phyloP scores from a whole-genome alignment of 805 yeast species.

The Schwanniomyces occidentalis region DNA sequence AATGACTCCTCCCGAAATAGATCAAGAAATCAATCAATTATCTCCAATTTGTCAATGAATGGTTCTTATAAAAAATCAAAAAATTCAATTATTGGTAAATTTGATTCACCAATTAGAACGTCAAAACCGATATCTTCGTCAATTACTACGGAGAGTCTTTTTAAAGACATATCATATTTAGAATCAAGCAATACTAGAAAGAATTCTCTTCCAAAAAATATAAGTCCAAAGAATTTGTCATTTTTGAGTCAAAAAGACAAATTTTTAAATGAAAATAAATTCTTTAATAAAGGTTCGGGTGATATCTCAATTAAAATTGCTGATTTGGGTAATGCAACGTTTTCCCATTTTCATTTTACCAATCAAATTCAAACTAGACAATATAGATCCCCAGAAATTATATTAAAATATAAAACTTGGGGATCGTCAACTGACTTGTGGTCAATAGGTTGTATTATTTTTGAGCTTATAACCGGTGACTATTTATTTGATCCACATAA shows the following conservation, averaged over 20 bases:
- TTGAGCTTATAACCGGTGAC: slow-evolving; percentile 63
- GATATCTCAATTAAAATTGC: slow-evolving; percentile 66
- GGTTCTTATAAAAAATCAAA: slow-evolving; percentile 12
- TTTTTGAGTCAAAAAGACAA: not conserved
- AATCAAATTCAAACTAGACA: slow-evolving; percentile 91
- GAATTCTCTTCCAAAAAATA: not conserved
- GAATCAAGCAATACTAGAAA: not conserved
- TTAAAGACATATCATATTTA: slow-evolving; percentile 9
- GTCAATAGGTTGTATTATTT: slow-evolving; percentile 59
- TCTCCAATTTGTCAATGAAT: slow-evolving; percentile 8
- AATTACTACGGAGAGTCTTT: slow-evolving; percentile 23
- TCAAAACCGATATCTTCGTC: slow-evolving; percentile 54
- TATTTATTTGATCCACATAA: slow-evolving; percentile 61
- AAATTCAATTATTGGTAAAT: slow-evolving; percentile 10
- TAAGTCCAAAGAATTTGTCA: slow-evolving; percentile 4
- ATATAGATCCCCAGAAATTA: slow-evolving; percentile 83
- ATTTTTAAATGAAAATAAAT: not conserved
- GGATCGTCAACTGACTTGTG: slow-evolving; percentile 64
- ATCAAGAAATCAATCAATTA: slow-evolving; percentile 11
- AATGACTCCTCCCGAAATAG: slow-evolving; percentile 1
- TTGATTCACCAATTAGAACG: slow-evolving; percentile 34
- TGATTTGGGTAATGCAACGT: slow-evolving; percentile 91
- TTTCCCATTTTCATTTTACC: slow-evolving; percentile 77
- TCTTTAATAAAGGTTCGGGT: not conserved
- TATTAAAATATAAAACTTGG: slow-evolving; percentile 45